Base-by-base conservation (phyloP, 768 basidiomycete species). In the Lentinus brumalis region DNA sequence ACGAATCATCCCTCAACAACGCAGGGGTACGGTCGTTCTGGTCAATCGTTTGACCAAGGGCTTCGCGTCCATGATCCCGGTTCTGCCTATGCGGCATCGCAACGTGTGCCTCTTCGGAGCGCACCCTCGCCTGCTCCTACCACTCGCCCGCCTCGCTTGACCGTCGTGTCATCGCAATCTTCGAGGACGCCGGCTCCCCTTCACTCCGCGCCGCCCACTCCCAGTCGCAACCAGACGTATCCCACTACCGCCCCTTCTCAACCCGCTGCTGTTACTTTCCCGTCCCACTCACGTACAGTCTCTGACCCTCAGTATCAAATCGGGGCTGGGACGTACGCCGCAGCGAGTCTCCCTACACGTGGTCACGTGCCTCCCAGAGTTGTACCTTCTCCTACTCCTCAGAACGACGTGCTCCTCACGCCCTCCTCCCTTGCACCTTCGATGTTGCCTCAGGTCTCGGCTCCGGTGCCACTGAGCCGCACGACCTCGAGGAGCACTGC, bases 341-440 rank as follows among this genome's bases (percentile, higher is more conserved):
- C 62, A 6, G 51, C 50, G 10, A 57, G 47, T 35, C n/a, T 54
- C 52, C 74, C 72, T 32, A 54, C 66, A 7, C 72, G 66, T 47
- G 70, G 54, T 49, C 70, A 60, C 46, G 61, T 56, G 58, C 71
- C 16, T 45, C 59, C 63, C 0, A 55, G 55, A 9, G 18, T 54
- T 5, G 42, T 44, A 14, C 60, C 68, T 31, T 59, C 73, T 39
- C 70, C 62, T 15, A 54, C 77, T 21, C 72, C 76, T 44, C 86
- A 86, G 49, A 79, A 82, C 10, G 77, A 79, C 56, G 74, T 84
- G 41, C 78, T 88, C 39, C 80, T 78, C 67, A 89, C 87, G 0
- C 86, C 87, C 5, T 88, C 87, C 12, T 88, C 88, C 1, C 79
- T 88, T 16, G 83, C 83, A 3, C 81, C 38, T 46, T 63, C 54